These are phyloP conservation scores for Immersiporthe knoxdaviesiana DNA, from an alignment of 2,329 filamentous ascomycete genomes.

Conservation along the genomic window DNA sequence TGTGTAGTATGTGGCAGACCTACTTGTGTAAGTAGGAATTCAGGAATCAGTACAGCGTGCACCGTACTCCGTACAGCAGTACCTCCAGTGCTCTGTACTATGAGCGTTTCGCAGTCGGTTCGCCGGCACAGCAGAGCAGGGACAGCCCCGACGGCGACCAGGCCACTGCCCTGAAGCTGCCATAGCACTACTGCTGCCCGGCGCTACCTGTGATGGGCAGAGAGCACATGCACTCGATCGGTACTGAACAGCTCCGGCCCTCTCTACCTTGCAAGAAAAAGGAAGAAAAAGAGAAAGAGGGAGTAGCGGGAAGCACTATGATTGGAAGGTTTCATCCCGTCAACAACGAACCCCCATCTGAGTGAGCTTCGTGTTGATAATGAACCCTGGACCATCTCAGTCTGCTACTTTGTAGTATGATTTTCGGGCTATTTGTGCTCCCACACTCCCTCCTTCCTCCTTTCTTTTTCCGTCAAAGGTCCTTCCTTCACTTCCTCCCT, in stretches of 20 bases:
- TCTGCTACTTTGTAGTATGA: neutral
- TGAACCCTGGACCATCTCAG: neutral
- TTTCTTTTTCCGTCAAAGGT: neutral
- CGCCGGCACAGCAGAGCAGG: neutral
- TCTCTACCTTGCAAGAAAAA: neutral
- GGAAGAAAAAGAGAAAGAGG: neutral
- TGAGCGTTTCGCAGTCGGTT: neutral
- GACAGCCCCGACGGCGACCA: neutral
- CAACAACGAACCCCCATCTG: neutral
- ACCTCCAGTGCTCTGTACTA: too few relatives aligned
- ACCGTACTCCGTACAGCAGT: neutral
- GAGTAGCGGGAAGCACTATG: constrained; percentile 1
- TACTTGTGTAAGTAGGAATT: too few relatives aligned
- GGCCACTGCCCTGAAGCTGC: neutral
- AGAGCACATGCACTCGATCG: neutral
- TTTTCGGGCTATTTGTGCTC: neutral
- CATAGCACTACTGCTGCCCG: neutral
- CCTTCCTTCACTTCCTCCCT: neutral
- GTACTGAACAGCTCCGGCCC: constrained; percentile 5
- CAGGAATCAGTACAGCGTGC: neutral
- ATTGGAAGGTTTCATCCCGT: constrained; percentile 2
- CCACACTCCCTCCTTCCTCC: neutral
- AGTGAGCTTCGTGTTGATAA: constrained; percentile 1
- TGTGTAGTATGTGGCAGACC: neutral
- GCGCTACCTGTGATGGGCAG: neutral